Conservation (phyloP, 257 asterid species). For the Dorcoceras hygrometricum region DNA sequence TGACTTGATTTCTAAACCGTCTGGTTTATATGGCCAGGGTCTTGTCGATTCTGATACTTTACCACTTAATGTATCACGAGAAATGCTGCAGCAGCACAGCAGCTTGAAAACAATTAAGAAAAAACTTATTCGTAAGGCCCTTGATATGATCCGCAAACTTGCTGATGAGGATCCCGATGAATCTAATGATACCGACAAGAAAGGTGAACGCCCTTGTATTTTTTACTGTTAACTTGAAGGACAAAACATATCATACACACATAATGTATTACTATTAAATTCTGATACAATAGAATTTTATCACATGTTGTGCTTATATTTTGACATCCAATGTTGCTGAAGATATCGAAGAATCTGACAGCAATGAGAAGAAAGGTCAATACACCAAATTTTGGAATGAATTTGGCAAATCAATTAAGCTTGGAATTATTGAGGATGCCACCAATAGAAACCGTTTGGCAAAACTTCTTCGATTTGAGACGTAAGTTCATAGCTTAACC, state of each 20-base stretch:
- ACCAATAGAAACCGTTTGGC: slow-evolving; percentile 86
- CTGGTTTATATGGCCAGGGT: slow-evolving; percentile 51
- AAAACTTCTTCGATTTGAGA: slow-evolving; percentile 83
- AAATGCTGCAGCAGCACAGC: slow-evolving; percentile 80
- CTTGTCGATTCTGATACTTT: slow-evolving; percentile 96
- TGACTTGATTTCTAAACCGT: slow-evolving; percentile 14
- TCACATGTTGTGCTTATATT: slow-evolving; percentile 8
- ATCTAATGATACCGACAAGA: slow-evolving; percentile 57
- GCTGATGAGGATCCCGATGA: slow-evolving; percentile 98
- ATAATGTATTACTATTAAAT: not conserved
- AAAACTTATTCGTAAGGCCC: slow-evolving; percentile 96
- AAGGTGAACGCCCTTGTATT: slow-evolving; percentile 38
- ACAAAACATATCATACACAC: not conserved
- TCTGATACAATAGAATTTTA: not conserved
- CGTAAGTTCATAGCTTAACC: slow-evolving; percentile 37
- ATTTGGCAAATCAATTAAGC: slow-evolving; percentile 91
- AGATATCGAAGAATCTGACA: slow-evolving; percentile 76
- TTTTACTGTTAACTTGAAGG: not conserved
- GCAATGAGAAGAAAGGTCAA: slow-evolving; percentile 82
- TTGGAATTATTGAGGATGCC: slow-evolving; percentile 89
- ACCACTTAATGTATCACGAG: slow-evolving; percentile 94
- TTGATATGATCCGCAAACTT: slow-evolving; percentile 90
- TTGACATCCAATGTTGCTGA: slow-evolving; percentile 23
- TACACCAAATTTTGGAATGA: slow-evolving; percentile 87
- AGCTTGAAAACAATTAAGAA: slow-evolving; percentile 94